phyloP scores from a whole-genome alignment of 192 early-diverging fungal genomes.

The Pilaira anomala region DNA sequence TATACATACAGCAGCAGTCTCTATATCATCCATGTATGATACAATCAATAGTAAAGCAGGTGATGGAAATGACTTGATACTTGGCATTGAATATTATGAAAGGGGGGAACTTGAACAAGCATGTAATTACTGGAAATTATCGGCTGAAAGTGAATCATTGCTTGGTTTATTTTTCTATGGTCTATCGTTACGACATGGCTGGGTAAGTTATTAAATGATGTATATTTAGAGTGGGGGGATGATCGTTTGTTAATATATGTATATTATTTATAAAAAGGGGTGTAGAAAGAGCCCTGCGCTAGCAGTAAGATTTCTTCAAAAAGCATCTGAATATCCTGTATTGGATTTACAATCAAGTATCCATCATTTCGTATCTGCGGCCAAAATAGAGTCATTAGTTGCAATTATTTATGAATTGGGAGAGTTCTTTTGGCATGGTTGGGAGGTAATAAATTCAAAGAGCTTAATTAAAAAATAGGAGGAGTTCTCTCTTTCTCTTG shows the following conservation, averaged over 20 bases:
- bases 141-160: conserved; percentile 62
- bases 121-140: conserved; percentile 63
- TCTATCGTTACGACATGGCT: conserved; percentile 72
- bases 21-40: background rate
- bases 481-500: background rate
- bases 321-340: conserved; percentile 65
- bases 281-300: conserved; percentile 62
- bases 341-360: conserved; percentile 57
- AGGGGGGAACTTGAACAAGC: conserved; percentile 66
- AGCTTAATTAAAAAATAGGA: background rate
- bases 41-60: background rate
- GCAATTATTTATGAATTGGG: conserved; percentile 79
- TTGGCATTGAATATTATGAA: conserved; percentile 67
- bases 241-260: background rate
- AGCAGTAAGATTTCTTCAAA: conserved; percentile 70
- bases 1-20: background rate
- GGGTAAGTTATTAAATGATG: conserved; percentile 54
- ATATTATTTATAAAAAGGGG: conserved; percentile 34
- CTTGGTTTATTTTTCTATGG: conserved; percentile 73
- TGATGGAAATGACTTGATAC: conserved; percentile 39
- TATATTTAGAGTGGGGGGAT: background rate
- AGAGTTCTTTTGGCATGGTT: conserved; percentile 74
- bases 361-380: conserved; percentile 41
- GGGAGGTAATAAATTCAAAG: conserved; percentile 51
- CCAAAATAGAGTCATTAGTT: conserved; percentile 57